phyloP scores from a whole-genome alignment of 73 alveolate species.

The Tetrahymena thermophila region DNA sequence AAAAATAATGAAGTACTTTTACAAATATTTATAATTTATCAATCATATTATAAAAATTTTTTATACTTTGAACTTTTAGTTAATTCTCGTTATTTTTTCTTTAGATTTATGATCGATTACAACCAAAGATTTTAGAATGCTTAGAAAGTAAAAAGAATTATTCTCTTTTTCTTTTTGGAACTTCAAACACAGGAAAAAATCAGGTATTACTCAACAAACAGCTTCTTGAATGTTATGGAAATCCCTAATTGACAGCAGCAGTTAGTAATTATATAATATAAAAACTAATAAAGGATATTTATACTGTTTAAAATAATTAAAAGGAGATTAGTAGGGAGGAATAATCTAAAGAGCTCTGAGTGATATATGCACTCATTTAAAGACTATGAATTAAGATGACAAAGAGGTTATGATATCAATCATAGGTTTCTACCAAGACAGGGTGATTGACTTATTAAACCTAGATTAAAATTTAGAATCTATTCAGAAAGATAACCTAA shows the following conservation, averaged over 20 bases:
- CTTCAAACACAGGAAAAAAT: not conserved
- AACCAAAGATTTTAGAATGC: not conserved
- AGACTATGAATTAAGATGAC: not conserved
- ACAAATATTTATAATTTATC: not conserved
- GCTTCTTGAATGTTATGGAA: not conserved
- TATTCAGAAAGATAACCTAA: not conserved
- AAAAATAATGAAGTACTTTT: not conserved
- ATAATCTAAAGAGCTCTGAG: not conserved
- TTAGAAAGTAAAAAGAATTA: not conserved
- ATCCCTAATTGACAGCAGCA: not conserved
- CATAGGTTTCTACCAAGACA: not conserved
- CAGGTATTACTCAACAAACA: not conserved
- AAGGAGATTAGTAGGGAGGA: not conserved
- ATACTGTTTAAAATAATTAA: not conserved
- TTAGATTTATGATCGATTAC: not conserved
- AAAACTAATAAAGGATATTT: not conserved
- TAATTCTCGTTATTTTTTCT: not conserved
- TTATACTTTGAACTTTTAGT: not conserved
- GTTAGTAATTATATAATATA: not conserved
- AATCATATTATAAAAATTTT: not conserved
- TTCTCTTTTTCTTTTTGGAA: not conserved
- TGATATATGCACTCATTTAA: not conserved
- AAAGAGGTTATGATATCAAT: not conserved
- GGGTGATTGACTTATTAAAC: not conserved
- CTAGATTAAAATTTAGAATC: not conserved